Conservation (phyloP, 2,329 filamentous ascomycete genomes). For the Fusarium lyarnte region DNA sequence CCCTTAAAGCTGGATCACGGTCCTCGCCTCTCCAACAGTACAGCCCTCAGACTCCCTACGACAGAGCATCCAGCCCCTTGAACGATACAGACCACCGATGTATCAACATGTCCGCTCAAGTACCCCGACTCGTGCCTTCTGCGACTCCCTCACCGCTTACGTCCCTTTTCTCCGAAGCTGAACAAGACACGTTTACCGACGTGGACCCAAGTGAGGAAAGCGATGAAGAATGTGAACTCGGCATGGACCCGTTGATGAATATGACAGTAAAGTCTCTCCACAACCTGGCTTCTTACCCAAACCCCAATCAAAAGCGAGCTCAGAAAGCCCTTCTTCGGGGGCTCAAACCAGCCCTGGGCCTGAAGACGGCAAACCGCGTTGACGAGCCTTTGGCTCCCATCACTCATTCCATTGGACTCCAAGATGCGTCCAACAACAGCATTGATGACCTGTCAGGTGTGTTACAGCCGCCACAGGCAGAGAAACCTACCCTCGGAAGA, state of each 20-base stretch:
- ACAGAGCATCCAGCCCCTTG: conserved; percentile 59
- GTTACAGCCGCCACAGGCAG: conserved; percentile 13
- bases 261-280: conserved; percentile 60
- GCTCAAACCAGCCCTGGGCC: conserved; percentile 37
- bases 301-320: conserved; percentile 63
- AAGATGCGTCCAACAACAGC: conserved; percentile 16
- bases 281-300: conserved; percentile 65
- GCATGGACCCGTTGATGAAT: conserved; percentile 48
- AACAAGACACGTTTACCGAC: conserved; percentile 27
- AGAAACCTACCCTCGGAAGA: conserved; percentile 14
- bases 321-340: conserved; percentile 56
- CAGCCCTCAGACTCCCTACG: conserved; percentile 64
- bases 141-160: conserved; percentile 37
- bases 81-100: conserved; percentile 40
- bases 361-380: conserved; percentile 18
- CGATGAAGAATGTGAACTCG: conserved; percentile 45
- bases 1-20: conserved; percentile 42
- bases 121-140: conserved; percentile 43
- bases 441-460: neutral
- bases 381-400: conserved; percentile 17
- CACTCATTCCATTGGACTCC: conserved; percentile 2
- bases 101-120: conserved; percentile 41
- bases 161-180: conserved; percentile 29
- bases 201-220: conserved; percentile 42
- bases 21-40: conserved; percentile 51